Evolutionary conservation across 1,284 basidiomycete genomes (phyloP).

Genomic region (Termitomyces sp.): DNA sequence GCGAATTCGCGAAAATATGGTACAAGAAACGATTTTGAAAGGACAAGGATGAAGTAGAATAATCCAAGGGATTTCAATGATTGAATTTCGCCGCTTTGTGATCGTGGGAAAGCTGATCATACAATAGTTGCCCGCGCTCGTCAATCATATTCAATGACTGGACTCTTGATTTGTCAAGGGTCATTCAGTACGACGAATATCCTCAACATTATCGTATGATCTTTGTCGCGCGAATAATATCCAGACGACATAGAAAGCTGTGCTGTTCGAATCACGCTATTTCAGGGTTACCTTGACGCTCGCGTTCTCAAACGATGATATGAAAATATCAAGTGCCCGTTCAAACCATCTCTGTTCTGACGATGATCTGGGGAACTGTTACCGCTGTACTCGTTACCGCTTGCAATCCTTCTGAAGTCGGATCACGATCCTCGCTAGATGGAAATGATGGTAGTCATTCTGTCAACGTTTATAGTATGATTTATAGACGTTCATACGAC

Average conservation of each 20-base stretch:
- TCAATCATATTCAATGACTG: no score
- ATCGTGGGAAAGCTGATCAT: slow-evolving; percentile 1
- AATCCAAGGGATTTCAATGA: neutral
- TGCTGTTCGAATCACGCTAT: neutral
- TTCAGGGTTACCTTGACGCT: neutral
- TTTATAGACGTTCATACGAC: no score
- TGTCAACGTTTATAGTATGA: neutral
- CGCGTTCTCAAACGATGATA: no score
- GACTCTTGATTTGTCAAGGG: no score
- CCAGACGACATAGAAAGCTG: neutral
- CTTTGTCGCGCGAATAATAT: neutral
- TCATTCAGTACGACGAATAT: neutral
- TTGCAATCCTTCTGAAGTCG: neutral
- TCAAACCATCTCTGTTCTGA: no score
- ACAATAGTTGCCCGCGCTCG: no score
- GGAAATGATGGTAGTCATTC: neutral
- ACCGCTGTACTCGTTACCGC: no score
- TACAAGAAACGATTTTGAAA: slow-evolving; percentile 2
- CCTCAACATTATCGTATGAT: neutral
- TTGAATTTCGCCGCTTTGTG: neutral
- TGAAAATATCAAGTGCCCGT: no score
- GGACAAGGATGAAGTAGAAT: neutral
- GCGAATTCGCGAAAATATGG: neutral
- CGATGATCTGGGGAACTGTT: neutral
- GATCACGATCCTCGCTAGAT: neutral